Conservation (phyloP, 2,329 filamentous ascomycete species). For the Colletotrichum gloeosporioides region DNA sequence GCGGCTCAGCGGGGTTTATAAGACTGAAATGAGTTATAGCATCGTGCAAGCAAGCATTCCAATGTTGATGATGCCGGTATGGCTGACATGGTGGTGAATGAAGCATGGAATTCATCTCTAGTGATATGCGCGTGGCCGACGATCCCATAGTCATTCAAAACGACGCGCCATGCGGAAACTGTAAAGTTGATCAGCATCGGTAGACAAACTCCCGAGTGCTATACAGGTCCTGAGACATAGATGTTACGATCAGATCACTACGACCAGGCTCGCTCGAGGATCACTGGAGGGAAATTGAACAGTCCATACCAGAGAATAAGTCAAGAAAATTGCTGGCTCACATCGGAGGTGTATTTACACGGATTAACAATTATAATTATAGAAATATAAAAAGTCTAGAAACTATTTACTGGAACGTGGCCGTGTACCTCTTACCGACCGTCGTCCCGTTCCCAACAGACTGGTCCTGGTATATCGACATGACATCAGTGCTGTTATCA, state of each 20-base stretch:
- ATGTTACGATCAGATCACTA: not conserved
- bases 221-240: accelerated
- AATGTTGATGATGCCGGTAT: not conserved
- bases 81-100: not conserved
- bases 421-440: slow-evolving; percentile 28
- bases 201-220: not conserved
- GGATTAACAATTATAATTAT: not conserved
- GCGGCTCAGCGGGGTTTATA: not conserved
- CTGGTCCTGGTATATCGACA: slow-evolving; percentile 36
- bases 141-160: not conserved
- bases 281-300: accelerated
- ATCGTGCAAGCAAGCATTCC: not conserved
- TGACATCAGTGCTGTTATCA: slow-evolving; percentile 37
- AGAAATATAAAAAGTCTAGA: not conserved
- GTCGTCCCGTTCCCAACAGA: slow-evolving; percentile 29
- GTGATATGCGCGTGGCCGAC: not conserved
- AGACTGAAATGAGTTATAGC: not conserved
- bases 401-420: not conserved
- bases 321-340: not conserved
- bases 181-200: not conserved
- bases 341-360: accelerated
- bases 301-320: not conserved
- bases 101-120: not conserved
- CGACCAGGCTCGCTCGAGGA: too few relatives aligned
- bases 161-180: not conserved